Evolutionary conservation across 331 rosid species (phyloP), one percentile per base, ranked within the genome.

Genomic region (Prunus yedoensis): DNA sequence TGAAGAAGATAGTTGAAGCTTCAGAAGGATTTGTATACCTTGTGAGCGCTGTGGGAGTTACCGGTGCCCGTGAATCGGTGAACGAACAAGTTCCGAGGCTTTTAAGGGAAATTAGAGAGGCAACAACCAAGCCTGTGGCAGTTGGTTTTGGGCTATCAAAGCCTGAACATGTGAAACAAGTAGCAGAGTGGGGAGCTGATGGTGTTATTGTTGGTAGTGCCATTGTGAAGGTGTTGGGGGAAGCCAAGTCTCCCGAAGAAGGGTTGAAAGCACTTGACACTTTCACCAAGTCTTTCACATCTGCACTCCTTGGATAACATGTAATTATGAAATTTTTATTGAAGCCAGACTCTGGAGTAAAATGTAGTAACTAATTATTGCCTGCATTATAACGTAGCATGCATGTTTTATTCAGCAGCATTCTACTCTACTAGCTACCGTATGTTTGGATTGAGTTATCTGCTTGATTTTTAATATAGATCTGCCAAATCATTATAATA

Each of bases 141-240:
- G 97, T 94, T 64, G 97, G 97, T 41, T 94, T 94, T 57, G 97
- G 99, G 76, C 83, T 94, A 78, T 92, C 99, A 5, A 92, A 79
- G 57, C 96, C 96, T 1, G 96, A 92, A 89, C 97, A 92, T 49
- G 91, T 85, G 52, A 88, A 92, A 73, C 88, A 92, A 93, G 83
- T 94, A 20, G 89, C 88, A 0, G 88, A 74, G 65, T 94, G 97
- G 97, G 99, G 97, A 65, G 96, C 97, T 64, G 97, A 90, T 83
- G 99, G 99, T 30, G 93, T 84, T 61, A 92, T 92, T 80, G 88
- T 94, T 69, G 97, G 99, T 7, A 92, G 96, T 86, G 99, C 96
- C 46, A 85, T 91, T 54, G 99, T 92, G 78, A 90, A 80, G 87
- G 53, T 94, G 69, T 81, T 94, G 68, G 93, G 90, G 27, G 96